Evolutionary conservation across 176 grass and related monocot genomes (phyloP).

Genomic region (Raddia distichophylla): DNA sequence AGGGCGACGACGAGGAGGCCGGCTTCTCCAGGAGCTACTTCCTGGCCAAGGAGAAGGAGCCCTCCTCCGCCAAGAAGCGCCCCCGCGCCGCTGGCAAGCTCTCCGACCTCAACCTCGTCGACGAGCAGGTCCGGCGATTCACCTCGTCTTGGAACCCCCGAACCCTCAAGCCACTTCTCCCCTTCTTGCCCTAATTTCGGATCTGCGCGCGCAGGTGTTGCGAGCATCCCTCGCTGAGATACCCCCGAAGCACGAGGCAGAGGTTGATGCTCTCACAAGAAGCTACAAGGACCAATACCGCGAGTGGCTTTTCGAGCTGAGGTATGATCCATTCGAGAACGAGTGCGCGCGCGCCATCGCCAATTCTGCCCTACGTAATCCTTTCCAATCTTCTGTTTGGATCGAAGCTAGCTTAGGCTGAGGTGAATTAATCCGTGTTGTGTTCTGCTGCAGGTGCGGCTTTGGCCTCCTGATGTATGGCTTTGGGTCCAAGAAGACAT

Average conservation of each 20-base stretch:
- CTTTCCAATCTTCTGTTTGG: not conserved
- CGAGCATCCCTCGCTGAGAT: constrained; percentile 60
- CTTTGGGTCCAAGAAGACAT: constrained; percentile 86
- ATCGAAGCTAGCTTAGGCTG: not conserved
- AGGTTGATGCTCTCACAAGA: constrained; percentile 51
- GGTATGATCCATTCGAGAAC: constrained; percentile 16
- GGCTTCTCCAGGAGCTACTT: constrained; percentile 92
- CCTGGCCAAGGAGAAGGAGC: constrained; percentile 85
- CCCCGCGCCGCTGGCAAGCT: constrained; percentile 58
- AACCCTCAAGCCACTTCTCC: not conserved
- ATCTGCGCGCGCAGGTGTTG: constrained; percentile 56
- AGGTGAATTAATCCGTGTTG: not conserved
- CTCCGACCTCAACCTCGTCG: constrained; percentile 74
- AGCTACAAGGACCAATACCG: constrained; percentile 75
- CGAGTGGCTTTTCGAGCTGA: constrained; percentile 94
- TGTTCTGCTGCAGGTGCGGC: constrained; percentile 54
- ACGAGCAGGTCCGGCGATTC: constrained; percentile 56
- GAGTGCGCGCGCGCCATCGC: not conserved
- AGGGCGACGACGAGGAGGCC: constrained; percentile 67
- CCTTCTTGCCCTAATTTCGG: not conserved
- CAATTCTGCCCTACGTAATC: too few species aligned
- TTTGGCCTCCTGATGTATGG: constrained; percentile 92
- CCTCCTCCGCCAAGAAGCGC: constrained; percentile 66
- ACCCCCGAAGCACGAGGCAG: constrained; percentile 70
- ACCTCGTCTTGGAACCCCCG: not conserved